A percentile compares a stretch with the other conserved stretches of the same genome.
Conservation (phyloP, 495 filamentous ascomycete species). For the Daldinia bambusicola region DNA sequence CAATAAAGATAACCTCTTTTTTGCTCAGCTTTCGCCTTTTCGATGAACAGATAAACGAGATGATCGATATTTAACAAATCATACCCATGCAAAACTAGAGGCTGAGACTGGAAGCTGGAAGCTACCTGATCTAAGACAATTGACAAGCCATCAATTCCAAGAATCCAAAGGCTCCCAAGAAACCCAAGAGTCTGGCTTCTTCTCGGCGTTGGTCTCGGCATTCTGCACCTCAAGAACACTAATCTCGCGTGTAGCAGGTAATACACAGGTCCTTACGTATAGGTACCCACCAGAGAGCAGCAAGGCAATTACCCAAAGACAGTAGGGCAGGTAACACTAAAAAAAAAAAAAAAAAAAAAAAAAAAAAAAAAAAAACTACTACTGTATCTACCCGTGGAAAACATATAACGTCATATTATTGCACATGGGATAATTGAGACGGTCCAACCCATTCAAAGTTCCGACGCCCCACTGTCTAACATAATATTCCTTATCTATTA, state of each 20-base stretch:
- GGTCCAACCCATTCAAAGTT: conserved; percentile 24
- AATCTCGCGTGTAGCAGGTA: too few relatives aligned
- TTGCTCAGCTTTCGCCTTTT: background rate
- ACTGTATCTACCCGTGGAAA: conserved; percentile 13
- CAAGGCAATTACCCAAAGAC: background rate
- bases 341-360: background rate
- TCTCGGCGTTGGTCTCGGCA: conserved; percentile 1
- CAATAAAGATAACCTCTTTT: background rate
- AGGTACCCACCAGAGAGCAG: background rate
- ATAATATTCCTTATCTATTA: conserved; percentile 17
- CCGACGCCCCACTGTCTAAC: conserved; percentile 13
- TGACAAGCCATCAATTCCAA: too few relatives aligned
- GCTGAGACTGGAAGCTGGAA: background rate
- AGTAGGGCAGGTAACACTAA: conserved; percentile 14
- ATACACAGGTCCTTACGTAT: background rate
- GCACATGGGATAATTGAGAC: conserved; percentile 21
- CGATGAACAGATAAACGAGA: background rate
- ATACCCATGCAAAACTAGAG: background rate
- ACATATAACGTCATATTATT: conserved; percentile 38
- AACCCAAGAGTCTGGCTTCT: background rate
- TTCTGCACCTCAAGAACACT: too few relatives aligned
- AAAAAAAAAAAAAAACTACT: background rate
- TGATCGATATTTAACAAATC: background rate
- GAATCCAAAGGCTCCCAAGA: background rate
- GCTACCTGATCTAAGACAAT: too few relatives aligned